These are phyloP conservation scores for Endocalyx cinctus DNA, from an alignment of 2,329 filamentous ascomycete species.

Conservation along the genomic window DNA sequence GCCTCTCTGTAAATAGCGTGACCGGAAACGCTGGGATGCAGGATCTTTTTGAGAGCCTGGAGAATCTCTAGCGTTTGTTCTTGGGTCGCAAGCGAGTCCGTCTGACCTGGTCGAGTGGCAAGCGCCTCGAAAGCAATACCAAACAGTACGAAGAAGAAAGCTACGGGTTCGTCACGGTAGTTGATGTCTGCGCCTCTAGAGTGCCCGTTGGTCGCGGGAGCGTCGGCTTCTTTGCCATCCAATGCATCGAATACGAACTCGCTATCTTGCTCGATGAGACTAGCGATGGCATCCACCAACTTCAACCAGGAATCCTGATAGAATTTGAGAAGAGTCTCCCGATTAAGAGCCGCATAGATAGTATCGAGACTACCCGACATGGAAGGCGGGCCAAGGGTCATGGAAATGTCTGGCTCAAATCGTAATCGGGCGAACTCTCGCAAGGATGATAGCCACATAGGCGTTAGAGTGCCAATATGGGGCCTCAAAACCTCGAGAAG, in stretches of 20 bases:
- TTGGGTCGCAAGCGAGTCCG: constrained; percentile 63
- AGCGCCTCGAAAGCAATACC: constrained; percentile 95
- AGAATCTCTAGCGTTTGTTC: constrained; percentile 85
- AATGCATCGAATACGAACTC: constrained; percentile 96
- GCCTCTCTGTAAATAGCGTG: constrained; percentile 95
- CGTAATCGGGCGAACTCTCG: constrained; percentile 88
- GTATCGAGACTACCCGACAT: constrained; percentile 84
- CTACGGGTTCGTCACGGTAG: constrained; percentile 94
- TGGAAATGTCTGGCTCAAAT: constrained; percentile 96
- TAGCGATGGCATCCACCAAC: constrained; percentile 94
- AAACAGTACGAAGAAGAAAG: constrained; percentile 98
- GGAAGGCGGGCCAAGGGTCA: constrained; percentile 75
- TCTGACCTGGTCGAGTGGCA: constrained; percentile 68
- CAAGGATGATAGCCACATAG: constrained; percentile 88
- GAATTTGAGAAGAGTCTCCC: constrained; percentile 88
- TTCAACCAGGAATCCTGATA: constrained; percentile 98
- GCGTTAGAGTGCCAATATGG: constrained; percentile 83
- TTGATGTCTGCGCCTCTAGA: constrained; percentile 78
- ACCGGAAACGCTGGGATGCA: constrained; percentile 89
- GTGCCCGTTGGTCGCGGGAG: constrained; percentile 42
- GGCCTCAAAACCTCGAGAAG: constrained; percentile 83
- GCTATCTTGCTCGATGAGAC: constrained; percentile 94
- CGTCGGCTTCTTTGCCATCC: constrained; percentile 69
- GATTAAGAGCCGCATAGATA: constrained; percentile 90
- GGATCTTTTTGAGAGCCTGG: constrained; percentile 86